These are phyloP conservation scores for Xylaria intraflava DNA, from an alignment of 495 filamentous ascomycete genomes.

Conservation along the genomic window DNA sequence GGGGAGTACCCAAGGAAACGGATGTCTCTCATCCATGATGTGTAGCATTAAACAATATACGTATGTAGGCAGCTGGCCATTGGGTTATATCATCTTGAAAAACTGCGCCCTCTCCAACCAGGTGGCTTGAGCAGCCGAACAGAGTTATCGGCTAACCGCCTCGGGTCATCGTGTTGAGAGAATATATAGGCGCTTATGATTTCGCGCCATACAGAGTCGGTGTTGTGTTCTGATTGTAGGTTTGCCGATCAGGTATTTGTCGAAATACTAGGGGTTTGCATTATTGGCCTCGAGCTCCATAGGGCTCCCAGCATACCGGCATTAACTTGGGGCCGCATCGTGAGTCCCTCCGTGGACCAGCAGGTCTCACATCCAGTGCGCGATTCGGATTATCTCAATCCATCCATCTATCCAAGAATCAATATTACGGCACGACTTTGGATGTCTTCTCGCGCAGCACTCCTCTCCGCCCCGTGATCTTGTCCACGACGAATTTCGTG, in stretches of 20 bases:
- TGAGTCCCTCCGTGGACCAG: background rate
- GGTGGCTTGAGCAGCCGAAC: background rate
- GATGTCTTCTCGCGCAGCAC: constrained; percentile 1
- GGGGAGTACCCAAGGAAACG: background rate
- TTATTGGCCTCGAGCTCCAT: background rate
- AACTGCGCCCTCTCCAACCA: background rate
- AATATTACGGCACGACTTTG: background rate
- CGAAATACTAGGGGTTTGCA: background rate
- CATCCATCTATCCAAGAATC: background rate
- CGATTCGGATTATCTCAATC: background rate
- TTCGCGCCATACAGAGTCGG: background rate
- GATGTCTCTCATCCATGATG: background rate
- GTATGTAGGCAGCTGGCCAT: background rate
- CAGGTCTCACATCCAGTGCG: background rate
- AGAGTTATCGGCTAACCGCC: background rate
- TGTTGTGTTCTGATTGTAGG: background rate
- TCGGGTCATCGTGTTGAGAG: background rate
- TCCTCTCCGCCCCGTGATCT: constrained; percentile 1
- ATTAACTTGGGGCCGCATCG: background rate
- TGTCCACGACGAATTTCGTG: constrained; percentile 6
- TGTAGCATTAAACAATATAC: background rate
- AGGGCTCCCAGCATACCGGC: background rate
- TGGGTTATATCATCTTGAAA: background rate
- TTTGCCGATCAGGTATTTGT: background rate
- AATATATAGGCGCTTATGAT: background rate